Evolutionary conservation across 495 filamentous ascomycete genomes (phyloP).

Genomic region (Aspergillus steynii): DNA sequence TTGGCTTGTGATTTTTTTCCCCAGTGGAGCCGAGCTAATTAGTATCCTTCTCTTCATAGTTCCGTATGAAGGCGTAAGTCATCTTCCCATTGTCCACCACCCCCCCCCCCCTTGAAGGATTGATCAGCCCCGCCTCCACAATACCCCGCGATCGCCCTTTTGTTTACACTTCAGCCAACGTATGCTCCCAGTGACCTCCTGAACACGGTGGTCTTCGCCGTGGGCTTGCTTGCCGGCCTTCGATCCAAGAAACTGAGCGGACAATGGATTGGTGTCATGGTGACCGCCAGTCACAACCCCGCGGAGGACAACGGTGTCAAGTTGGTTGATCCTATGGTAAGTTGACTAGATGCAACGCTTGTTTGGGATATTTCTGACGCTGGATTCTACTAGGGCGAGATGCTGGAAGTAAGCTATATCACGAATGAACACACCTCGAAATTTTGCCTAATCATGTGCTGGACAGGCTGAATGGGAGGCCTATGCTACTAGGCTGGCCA

Average conservation of each 20-base stretch:
- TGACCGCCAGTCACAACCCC: slow-evolving; percentile 97
- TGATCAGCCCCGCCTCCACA: slow-evolving; percentile 40
- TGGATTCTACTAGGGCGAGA: slow-evolving; percentile 66
- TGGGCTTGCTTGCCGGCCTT: slow-evolving; percentile 85
- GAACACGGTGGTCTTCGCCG: slow-evolving; percentile 87
- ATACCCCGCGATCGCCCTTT: slow-evolving; percentile 35
- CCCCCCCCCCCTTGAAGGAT: slow-evolving; percentile 18
- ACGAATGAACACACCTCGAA: background rate
- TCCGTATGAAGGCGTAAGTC: slow-evolving; percentile 77
- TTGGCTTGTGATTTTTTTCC: slow-evolving; percentile 20
- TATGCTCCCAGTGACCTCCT: slow-evolving; percentile 52
- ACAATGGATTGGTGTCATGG: slow-evolving; percentile 96
- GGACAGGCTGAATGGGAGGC: slow-evolving; percentile 77
- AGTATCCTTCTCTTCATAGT: slow-evolving; percentile 43
- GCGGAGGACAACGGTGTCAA: slow-evolving; percentile 98
- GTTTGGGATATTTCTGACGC: slow-evolving; percentile 2
- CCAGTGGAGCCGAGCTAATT: slow-evolving; percentile 6
- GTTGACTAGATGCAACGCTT: slow-evolving; percentile 20
- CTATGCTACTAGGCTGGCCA: slow-evolving; percentile 84
- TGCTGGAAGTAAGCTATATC: slow-evolving; percentile 70
- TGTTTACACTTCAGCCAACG: slow-evolving; percentile 34
- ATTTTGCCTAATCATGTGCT: slow-evolving; percentile 13
- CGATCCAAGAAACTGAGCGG: slow-evolving; percentile 85
- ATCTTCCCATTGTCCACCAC: slow-evolving; percentile 1
- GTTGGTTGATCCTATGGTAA: slow-evolving; percentile 90